These are phyloP conservation scores for Fusarium cicatricum DNA, from an alignment of 2,329 filamentous ascomycete species.

Conservation along the genomic window DNA sequence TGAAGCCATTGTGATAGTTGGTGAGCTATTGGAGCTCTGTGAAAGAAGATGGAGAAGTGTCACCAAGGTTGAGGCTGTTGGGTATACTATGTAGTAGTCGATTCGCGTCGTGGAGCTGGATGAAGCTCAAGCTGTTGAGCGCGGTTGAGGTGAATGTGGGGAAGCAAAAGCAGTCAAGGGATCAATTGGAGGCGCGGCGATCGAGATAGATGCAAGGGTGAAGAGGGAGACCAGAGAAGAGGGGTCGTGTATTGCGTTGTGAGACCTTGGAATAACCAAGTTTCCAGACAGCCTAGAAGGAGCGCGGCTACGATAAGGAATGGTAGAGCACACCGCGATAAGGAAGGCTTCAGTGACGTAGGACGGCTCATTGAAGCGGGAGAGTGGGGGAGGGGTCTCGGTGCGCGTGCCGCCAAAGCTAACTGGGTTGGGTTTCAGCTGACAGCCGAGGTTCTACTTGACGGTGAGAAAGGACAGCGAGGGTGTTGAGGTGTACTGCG, in stretches of 20 bases:
- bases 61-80: not conserved
- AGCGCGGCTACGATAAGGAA: constrained; percentile 43
- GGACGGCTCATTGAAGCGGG: not conserved
- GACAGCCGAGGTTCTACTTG: constrained; percentile 1
- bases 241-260: not conserved
- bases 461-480: too few species aligned
- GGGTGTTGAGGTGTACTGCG: too few species aligned
- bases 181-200: not conserved
- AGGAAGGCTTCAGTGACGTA: constrained; percentile 40
- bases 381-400: constrained; percentile 20
- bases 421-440: not conserved
- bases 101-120: not conserved
- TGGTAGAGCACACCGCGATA: constrained; percentile 23
- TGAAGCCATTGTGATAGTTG: constrained; percentile 40
- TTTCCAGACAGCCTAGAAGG: not conserved
- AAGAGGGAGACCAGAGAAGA: constrained; percentile 1
- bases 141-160: constrained; percentile 9
- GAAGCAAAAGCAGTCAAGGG: constrained; percentile 3
- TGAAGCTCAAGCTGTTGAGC: constrained; percentile 10
- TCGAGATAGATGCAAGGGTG: not conserved
- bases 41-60: not conserved
- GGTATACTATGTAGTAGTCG: too few species aligned
- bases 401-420: constrained; percentile 25
- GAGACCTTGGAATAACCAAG: not conserved
- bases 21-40: constrained; percentile 13